Conservation (phyloP, 2,329 filamentous ascomycete species). For the Penicillium sp. region DNA sequence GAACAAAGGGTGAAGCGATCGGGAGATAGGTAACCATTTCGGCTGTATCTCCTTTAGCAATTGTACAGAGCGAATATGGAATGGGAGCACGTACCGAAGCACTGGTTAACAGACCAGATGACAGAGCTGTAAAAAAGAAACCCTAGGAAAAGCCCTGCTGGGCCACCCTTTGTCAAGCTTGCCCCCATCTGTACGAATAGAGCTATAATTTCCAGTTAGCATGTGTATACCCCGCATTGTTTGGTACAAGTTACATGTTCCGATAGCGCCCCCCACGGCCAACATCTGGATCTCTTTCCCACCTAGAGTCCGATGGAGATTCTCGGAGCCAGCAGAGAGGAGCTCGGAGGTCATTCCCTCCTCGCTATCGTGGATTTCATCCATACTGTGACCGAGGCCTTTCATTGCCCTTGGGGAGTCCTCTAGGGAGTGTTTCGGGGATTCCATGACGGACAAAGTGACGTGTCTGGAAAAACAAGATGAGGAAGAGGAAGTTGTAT, state of each 20-base stretch:
- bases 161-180: constrained; percentile 36
- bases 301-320: constrained; percentile 6
- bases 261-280: constrained; percentile 10
- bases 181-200: constrained; percentile 38
- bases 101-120: constrained; percentile 9
- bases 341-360: constrained; percentile 16
- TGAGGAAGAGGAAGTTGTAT: background rate
- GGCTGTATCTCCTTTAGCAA: constrained; percentile 46
- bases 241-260: constrained; percentile 3
- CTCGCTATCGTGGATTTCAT: constrained; percentile 16
- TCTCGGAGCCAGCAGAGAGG: constrained; percentile 16
- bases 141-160: constrained; percentile 35
- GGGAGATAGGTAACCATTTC: constrained; percentile 85
- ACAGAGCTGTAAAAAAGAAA: constrained; percentile 17
- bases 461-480: background rate
- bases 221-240: background rate
- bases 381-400: background rate
- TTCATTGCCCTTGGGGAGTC: background rate
- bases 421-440: background rate
- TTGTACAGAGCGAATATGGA: background rate
- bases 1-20: constrained; percentile 72
- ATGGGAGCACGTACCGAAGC: constrained; percentile 3
- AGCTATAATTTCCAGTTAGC: constrained; percentile 18
- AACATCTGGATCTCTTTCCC: constrained; percentile 10
- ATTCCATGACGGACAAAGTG: background rate